phyloP scores from a whole-genome alignment of 2,329 filamentous ascomycete genomes.

The Dactylellina cionopaga region DNA sequence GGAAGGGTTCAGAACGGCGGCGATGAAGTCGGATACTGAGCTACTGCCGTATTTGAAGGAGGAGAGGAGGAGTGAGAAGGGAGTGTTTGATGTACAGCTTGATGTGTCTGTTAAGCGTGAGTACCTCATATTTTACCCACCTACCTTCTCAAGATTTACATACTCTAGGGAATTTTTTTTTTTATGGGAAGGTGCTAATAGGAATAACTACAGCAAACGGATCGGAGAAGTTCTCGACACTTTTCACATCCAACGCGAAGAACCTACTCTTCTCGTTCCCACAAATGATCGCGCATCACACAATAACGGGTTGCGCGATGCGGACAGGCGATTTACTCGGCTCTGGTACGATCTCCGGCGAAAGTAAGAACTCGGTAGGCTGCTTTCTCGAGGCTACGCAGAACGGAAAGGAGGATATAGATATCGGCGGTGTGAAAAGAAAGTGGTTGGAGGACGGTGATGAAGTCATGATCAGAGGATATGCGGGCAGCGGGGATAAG shows the following conservation, averaged over 20 bases:
- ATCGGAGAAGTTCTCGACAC: constrained; percentile 56
- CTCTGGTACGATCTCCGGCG: constrained; percentile 80
- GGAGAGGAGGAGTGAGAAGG: constrained; percentile 65
- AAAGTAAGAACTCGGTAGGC: constrained; percentile 68
- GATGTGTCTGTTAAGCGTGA: constrained; percentile 72
- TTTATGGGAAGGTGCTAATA: not conserved
- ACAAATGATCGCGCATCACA: constrained; percentile 84
- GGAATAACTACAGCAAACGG: constrained; percentile 60
- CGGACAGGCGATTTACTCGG: constrained; percentile 78
- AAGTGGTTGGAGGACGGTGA: constrained; percentile 80
- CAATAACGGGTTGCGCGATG: constrained; percentile 78
- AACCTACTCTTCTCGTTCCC: constrained; percentile 83
- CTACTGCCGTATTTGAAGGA: constrained; percentile 74
- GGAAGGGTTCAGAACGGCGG: constrained; percentile 71
- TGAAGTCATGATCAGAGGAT: constrained; percentile 72
- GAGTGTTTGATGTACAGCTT: constrained; percentile 75
- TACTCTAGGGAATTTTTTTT: too few species aligned
- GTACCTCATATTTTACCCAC: constrained; percentile 54
- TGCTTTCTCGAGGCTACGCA: constrained; percentile 77
- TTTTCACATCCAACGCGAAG: constrained; percentile 61
- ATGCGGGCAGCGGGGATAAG: constrained; percentile 70
- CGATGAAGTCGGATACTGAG: constrained; percentile 63
- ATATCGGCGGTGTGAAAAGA: constrained; percentile 65
- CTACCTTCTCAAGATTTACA: not conserved
- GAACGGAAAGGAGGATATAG: constrained; percentile 74